Evolutionary conservation across 2,329 filamentous ascomycete genomes (phyloP), one percentile per base, ranked within the genome.

Genomic region (Paraconiothyrium sp.): DNA sequence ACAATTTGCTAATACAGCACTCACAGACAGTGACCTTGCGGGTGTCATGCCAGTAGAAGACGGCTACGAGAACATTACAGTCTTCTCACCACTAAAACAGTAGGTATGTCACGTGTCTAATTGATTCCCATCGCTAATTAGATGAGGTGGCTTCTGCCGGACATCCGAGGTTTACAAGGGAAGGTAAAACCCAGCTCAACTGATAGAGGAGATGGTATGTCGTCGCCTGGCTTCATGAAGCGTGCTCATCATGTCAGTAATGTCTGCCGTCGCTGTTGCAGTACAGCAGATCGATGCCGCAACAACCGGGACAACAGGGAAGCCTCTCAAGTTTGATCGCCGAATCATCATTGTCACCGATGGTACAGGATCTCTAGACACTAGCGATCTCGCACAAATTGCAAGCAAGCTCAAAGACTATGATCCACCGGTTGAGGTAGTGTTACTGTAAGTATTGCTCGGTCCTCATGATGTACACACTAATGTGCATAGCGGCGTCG

Each of bases 241-340:
- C 13, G 2, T 35, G 56, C 76, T 72, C 66, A 73, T 34, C 24
- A 10, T 37, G 2, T 37, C 54, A 87, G 85, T 86, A 37, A 87
- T 98, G 35, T 97, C 94, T 0, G 93, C 94, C 3, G 84, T 98
- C 61, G 89, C 97, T 43, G 79, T 98, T 54, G 95, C 93, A 0
- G 88, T 95, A 37, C 87, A 94, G 67, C 93, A 97, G 90, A 97
- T 99, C 59, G 94, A 90, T 79, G 91, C 92, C 74, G 85, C 64
- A 93, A 97, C 81, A 94, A 89, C 81, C 89, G 87, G 69, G 86
- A 92, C 70, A 90, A 88, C 73, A 41, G 75, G 75, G 34, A 76
- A 75, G 16, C 67, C 68, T 13, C 67, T 79, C 7, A 78, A 78
- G 63, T 79, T 71, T 51, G 74, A 75, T 48, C 72, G 77, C 22